Evolutionary conservation across 345 rosid species (phyloP).

Genomic region (Hibiscus syriacus): DNA sequence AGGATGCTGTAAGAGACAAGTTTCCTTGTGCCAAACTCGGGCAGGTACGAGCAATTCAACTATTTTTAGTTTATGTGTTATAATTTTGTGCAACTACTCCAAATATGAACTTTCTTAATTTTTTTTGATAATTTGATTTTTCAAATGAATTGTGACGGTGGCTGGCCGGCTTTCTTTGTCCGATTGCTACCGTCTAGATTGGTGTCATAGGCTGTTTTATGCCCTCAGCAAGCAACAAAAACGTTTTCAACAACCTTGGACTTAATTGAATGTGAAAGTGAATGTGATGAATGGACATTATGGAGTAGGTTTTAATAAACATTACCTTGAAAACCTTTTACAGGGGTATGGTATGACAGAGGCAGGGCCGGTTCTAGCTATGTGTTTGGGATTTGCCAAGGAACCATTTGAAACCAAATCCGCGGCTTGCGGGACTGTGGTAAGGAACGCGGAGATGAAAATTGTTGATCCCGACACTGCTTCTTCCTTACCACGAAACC

Average conservation of each 20-base stretch:
- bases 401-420: constrained; percentile 59
- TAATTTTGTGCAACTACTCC: neutral
- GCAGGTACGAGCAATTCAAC: constrained; percentile 45
- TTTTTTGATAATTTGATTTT: neutral
- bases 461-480: constrained; percentile 66
- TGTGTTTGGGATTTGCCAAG: constrained; percentile 75
- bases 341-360: constrained; percentile 97
- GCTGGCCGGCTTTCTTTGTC: too few relatives aligned
- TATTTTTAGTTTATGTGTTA: too few relatives aligned
- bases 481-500: constrained; percentile 45
- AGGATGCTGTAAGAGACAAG: constrained; percentile 60
- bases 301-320: neutral
- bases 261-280: neutral
- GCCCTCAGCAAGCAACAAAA: too few relatives aligned
- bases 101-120: neutral
- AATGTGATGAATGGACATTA: neutral
- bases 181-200: too few relatives aligned
- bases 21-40: constrained; percentile 76
- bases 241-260: neutral
- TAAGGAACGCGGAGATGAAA: constrained; percentile 88
- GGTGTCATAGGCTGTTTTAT: too few relatives aligned
- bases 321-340: neutral
- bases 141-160: neutral
- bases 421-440: constrained; percentile 79
- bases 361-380: constrained; percentile 71